phyloP scores from a whole-genome alignment of 2,329 filamentous ascomycete genomes.

The Colletotrichum trifolii region DNA sequence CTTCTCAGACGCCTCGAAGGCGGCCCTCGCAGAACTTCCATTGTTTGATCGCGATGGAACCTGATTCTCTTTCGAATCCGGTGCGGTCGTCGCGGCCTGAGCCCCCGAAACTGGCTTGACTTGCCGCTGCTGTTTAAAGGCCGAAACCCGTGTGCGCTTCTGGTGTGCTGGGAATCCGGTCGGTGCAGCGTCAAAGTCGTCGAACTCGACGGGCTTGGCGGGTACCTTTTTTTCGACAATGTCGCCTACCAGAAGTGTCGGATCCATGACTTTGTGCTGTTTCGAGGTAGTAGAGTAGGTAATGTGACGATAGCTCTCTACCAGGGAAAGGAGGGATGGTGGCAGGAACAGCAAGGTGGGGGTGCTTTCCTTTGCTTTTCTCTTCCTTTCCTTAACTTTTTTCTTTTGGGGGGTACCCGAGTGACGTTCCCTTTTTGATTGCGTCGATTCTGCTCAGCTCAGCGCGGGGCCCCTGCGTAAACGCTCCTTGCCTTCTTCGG shows the following conservation, averaged over 20 bases:
- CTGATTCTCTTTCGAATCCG: conserved; percentile 2
- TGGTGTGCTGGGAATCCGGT: conserved; percentile 92
- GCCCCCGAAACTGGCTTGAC: conserved; percentile 42
- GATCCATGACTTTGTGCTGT: conserved; percentile 44
- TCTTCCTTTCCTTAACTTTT: neutral
- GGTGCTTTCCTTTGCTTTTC: conserved; percentile 1
- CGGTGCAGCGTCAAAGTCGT: conserved; percentile 64
- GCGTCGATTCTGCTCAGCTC: conserved; percentile 20
- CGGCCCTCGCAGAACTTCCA: conserved; percentile 35
- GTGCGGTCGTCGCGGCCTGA: conserved; percentile 30
- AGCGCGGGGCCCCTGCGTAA: conserved; percentile 22
- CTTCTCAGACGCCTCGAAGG: conserved; percentile 68
- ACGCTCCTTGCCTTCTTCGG: conserved; percentile 25
- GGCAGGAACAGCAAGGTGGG: conserved; percentile 12
- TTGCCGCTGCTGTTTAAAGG: conserved; percentile 79
- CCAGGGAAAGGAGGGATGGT: neutral
- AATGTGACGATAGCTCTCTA: too few relatives aligned
- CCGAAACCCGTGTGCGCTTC: conserved; percentile 77
- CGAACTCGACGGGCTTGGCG: conserved; percentile 72
- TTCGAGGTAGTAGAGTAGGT: neutral
- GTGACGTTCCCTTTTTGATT: neutral
- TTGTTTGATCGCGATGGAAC: conserved; percentile 34
- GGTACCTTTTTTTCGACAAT: conserved; percentile 79
- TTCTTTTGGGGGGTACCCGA: neutral
- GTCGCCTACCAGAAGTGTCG: conserved; percentile 73